Evolutionary conservation across 129 eudicot genomes (phyloP), one percentile per base, ranked within the genome.

Genomic region (Deinandra increscens): DNA sequence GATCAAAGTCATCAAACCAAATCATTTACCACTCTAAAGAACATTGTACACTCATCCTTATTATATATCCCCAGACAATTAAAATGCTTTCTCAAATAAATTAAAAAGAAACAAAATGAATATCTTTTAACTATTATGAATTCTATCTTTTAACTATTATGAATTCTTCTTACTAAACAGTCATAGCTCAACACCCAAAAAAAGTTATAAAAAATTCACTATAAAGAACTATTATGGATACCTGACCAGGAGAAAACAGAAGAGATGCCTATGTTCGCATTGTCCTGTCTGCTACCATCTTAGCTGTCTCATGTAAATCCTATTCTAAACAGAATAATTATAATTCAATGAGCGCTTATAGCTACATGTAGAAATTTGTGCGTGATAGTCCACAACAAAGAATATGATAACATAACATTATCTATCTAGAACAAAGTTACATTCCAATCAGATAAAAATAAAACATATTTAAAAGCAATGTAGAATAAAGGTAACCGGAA

Each of bases 191-290:
- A n/a, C n/a, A n/a, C n/a, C n/a, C n/a, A n/a, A n/a, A n/a, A n/a
- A n/a, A n/a, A 9, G 13, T 10, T 54, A 10, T 0, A 9, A 54
- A 9, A 54, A 20, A 54, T 18, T 4, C 22, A 54, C 34, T 0
- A 8, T 23, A 67, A 29, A 46, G 55, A 26, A 19, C 60, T 46
- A 26, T 19, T 20, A 64, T 49, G 36, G 45, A 48, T 80, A 92
- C 96, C 95, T 92, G 98, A 37, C 96, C 98, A 69, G 98, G 98
- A 44, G 98, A 80, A 81, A 86, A 92, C 26, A 92, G 66, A 84
- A 92, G 98, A 58, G 96, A 91, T 36, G 89, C 96, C 59, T 92
- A 96, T 50, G 96, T 84, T 54, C 91, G 91, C 98, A 92, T 92
- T 38, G 87, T 85, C 74, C 67, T 92, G 83, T 92, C 98, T 55